Evolutionary conservation across 148 eudicot species (phyloP), one percentile per base, ranked within the genome.

Genomic region (Chenopodium berlandieri): DNA sequence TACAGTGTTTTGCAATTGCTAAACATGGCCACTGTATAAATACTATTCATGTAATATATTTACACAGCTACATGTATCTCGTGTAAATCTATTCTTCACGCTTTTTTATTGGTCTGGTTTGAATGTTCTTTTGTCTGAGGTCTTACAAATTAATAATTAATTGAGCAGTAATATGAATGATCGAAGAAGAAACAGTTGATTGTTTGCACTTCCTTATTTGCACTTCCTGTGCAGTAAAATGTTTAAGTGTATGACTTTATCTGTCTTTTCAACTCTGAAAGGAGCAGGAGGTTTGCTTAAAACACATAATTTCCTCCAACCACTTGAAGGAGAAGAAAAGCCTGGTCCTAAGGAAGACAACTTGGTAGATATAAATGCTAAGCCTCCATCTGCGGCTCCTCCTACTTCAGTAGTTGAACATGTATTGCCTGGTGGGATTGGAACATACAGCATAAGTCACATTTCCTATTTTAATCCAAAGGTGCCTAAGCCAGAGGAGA

Each of bases 241-340:
- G 44, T 40, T 40, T 40, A 40, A 78, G 20, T 17, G 73, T 52
- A 11, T 37, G 16, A 62, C 30, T 54, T 50, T 30, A 14, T 58
- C 22, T 27, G 22, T 78, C 2, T 75, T 77, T 47, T 73, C 4
- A n/a, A 78, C 23, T 30, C 20, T 31, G 6, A 47, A 31, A 67
- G 71, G 78, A 22, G 48, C 91, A 95, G 98, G 92, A 69, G 86
- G 85, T 62, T 88, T 78, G 52, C 86, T 88, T 17, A 89, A 88
- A 84, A 96, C 99, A 9, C 99, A 91, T 23, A 90, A 96, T 85
- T 96, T 96, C 86, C 88, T 96, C 73, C 97, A 92, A 87, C 99
- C 97, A 67, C 82, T 92, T 37, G 97, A 95, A n/a, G 87, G 84
- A 79, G 90, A 83, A 72, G 91, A 87, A 71, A 91, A 85, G 80